phyloP scores from a whole-genome alignment of 192 early-diverging fungal species.

The Coemansia aciculifera region DNA sequence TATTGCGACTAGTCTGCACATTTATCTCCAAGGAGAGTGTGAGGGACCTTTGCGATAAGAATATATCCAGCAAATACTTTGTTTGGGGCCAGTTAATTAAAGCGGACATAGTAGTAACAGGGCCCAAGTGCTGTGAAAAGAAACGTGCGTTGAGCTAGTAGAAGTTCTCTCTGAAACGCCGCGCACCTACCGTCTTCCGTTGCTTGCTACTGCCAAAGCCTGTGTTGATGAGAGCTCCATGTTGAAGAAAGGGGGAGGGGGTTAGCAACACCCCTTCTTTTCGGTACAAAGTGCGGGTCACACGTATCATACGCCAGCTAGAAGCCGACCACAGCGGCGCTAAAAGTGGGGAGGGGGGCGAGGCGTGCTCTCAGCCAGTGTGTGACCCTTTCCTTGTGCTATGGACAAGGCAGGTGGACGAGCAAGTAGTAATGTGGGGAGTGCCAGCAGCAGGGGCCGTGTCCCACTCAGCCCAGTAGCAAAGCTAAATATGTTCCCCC shows the following conservation, averaged over 20 bases:
- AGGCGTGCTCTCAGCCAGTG: background rate
- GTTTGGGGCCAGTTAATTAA: background rate
- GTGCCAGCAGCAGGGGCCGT: background rate
- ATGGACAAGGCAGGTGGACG: background rate
- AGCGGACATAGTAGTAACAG: background rate
- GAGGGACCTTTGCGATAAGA: no score
- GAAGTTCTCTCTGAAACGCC: background rate
- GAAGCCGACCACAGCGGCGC: background rate
- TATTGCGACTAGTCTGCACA: background rate
- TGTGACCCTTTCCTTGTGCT: background rate
- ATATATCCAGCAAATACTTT: background rate
- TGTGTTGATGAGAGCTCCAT: background rate
- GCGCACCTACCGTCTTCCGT: background rate
- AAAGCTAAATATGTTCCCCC: background rate
- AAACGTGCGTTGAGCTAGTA: conserved; percentile 4
- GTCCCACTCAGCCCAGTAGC: background rate
- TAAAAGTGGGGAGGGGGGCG: background rate
- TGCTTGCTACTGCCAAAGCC: background rate
- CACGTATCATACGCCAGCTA: conserved; percentile 1
- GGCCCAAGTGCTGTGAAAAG: background rate
- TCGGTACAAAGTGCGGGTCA: background rate
- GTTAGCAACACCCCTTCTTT: background rate
- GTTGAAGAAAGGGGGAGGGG: background rate
- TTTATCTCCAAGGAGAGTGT: background rate
- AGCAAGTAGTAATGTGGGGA: conserved; percentile 4